Percentiles rank a stretch among this genome's conserved stretches.
Evolutionary conservation across 805 yeast genomes (phyloP).

Genomic region (Lachancea fermentati): DNA sequence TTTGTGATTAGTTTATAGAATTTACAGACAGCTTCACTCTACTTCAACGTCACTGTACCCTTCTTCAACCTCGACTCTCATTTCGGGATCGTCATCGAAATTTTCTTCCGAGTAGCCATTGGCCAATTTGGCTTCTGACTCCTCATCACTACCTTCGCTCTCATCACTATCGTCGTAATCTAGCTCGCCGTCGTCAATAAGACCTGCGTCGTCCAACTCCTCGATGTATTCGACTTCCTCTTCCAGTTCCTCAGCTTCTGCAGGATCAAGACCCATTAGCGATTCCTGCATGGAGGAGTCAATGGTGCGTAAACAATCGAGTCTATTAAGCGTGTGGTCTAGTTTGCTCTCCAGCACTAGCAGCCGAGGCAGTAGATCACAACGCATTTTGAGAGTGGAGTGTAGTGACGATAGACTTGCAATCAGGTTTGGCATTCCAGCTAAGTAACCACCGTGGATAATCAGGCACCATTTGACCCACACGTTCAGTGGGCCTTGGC

Average conservation of each 20-base stretch:
- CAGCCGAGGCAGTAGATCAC: constrained; percentile 63
- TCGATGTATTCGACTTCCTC: constrained; percentile 66
- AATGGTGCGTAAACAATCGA: constrained; percentile 46
- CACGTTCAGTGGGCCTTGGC: constrained; percentile 46
- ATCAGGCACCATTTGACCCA: constrained; percentile 91
- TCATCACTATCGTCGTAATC: constrained; percentile 32
- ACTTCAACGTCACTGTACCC: constrained; percentile 39
- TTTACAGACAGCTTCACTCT: constrained; percentile 5
- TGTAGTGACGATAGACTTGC: constrained; percentile 58
- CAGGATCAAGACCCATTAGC: constrained; percentile 18
- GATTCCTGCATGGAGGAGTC: constrained; percentile 45
- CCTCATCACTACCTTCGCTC: constrained; percentile 33
- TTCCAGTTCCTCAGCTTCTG: constrained; percentile 33
- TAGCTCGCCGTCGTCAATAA: constrained; percentile 44
- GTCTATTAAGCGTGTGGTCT: constrained; percentile 61
- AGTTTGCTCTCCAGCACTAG: constrained; percentile 79
- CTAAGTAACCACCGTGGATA: constrained; percentile 68
- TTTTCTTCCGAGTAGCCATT: constrained; percentile 18
- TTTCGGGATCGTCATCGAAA: constrained; percentile 15
- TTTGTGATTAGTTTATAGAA: too few relatives aligned
- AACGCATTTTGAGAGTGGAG: constrained; percentile 57
- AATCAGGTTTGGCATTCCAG: constrained; percentile 42
- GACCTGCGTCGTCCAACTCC: constrained; percentile 48
- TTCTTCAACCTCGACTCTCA: constrained; percentile 27
- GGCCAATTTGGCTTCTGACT: constrained; percentile 33